Evolutionary conservation across 1,284 basidiomycete species (phyloP), one percentile per base, ranked within the genome.

Genomic region (Melampsora americana): DNA sequence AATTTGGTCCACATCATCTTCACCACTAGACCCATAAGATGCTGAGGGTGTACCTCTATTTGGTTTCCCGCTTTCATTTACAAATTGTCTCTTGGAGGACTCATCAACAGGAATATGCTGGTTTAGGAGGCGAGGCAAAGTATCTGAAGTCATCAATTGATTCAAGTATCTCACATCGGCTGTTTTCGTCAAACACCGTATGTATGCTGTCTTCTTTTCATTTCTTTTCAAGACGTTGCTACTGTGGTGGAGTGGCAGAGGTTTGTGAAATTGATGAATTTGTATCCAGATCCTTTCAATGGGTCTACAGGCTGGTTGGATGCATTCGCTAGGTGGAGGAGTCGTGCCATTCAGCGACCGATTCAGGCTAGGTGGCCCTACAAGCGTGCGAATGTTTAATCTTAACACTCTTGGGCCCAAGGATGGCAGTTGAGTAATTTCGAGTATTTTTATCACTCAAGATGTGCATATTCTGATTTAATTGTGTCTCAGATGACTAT

Each of bases 331-430:
- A 5, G 81, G 82, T 6, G 81, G 83, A 18, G 85, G 64, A 46
- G 70, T 79, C 9, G 80, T 87, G 32, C 86, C 87, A 67, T 90
- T 92, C 81, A 88, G 87, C 46, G 96, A 99, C 83, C 88, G 93
- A 5, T 95, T 95, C 82, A 94, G 95, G 80, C 86, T 98, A 0
- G 96, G 95, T 35, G 96, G 95, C 0, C 94, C 96, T 0, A 89
- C 90, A n/a, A 92, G 89, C 66, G 86, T 99, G 1, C 86, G 96
- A 32, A 90, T 90, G 78, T 98, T 97, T 86, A 88, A 88, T 77
- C 86, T 88, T 35, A 95, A 93, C 80, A 87, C 90, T 0, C 86
- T 99, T 83, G 96, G 96, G 0, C 89, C 92, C 1, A 87, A 88
- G 42, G 92, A 95, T 80, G 88, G 89, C 32, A 81, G 92, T 92